Conservation (phyloP, 495 filamentous ascomycete species). For the Rhypophila decipiens region DNA sequence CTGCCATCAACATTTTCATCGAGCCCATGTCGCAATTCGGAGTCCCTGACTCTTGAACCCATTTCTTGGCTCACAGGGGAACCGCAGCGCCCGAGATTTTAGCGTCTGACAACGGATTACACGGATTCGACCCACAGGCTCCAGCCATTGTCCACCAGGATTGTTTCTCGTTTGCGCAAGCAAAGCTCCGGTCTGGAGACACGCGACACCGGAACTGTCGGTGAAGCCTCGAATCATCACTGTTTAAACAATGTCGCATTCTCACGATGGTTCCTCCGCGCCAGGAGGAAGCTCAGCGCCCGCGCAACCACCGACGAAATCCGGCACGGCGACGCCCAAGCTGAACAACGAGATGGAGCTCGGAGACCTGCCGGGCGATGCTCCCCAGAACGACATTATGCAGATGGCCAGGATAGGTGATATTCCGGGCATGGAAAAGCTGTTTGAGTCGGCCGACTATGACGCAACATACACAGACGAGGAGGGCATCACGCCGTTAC, state of each 20-base stretch:
- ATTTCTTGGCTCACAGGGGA: too few relatives aligned
- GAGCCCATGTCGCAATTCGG: too few relatives aligned
- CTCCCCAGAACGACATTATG: constrained; percentile 79
- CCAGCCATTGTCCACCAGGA: too few relatives aligned
- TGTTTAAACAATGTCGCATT: constrained; percentile 24
- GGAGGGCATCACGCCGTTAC: constrained; percentile 89
- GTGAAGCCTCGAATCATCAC: too few relatives aligned
- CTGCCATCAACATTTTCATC: too few relatives aligned
- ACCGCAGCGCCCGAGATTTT: too few relatives aligned
- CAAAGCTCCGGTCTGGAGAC: too few relatives aligned
- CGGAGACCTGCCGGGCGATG: constrained; percentile 50
- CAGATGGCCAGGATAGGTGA: constrained; percentile 88
- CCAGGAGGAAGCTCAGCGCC: constrained; percentile 27
- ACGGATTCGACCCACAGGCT: too few relatives aligned
- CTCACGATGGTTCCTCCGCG: constrained; percentile 14
- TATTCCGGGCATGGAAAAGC: constrained; percentile 74
- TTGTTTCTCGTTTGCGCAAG: too few relatives aligned
- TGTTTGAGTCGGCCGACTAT: constrained; percentile 76
- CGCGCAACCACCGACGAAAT: constrained; percentile 49
- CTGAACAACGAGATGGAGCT: constrained; percentile 64
- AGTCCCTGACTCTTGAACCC: too few relatives aligned
- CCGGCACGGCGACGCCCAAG: constrained; percentile 52
- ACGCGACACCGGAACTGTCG: too few relatives aligned
- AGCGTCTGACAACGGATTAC: too few relatives aligned
- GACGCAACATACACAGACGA: constrained; percentile 76